A percentile compares a stretch with the other conserved stretches of the same genome.
Conservation (phyloP, 345 rosid genomes). For the Citrus sp. region DNA sequence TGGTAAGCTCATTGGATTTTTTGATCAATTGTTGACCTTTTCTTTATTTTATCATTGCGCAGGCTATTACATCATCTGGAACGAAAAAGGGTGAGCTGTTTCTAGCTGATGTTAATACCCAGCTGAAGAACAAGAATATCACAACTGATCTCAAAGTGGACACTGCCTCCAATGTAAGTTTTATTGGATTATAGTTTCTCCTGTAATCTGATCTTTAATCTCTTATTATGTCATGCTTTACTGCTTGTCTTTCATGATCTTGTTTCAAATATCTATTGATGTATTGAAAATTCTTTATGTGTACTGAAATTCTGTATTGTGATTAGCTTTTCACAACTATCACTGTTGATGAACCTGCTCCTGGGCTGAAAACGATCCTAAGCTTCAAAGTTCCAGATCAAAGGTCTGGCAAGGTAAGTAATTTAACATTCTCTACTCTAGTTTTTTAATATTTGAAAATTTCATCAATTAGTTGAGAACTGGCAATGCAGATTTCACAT, state of each 20-base stretch:
- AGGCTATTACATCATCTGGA: slow-evolving; percentile 80
- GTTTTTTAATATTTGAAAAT: not conserved
- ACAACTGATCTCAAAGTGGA: slow-evolving; percentile 89
- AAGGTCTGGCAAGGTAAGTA: slow-evolving; percentile 87
- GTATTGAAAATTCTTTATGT: not conserved
- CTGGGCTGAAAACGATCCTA: slow-evolving; percentile 77
- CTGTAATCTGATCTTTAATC: not conserved
- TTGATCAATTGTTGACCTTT: not conserved
- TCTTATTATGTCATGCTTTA: not conserved
- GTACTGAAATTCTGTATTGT: not conserved
- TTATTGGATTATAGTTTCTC: not conserved
- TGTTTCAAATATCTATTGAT: not conserved
- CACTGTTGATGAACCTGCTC: slow-evolving; percentile 84
- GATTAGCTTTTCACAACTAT: slow-evolving; percentile 71
- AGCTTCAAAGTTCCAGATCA: slow-evolving; percentile 87
- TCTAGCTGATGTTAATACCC: slow-evolving; percentile 78
- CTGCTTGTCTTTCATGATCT: not conserved
- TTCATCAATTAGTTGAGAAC: not conserved
- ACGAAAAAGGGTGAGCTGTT: slow-evolving; percentile 73
- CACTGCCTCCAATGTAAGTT: slow-evolving; percentile 57
- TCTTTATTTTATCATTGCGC: not conserved
- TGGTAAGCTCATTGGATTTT: no score
- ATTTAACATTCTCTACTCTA: not conserved
- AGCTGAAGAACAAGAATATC: slow-evolving; percentile 85
- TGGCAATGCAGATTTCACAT: not conserved